Base-by-base conservation (phyloP, 2,329 filamentous ascomycete species). In the Fusarium clavum region DNA sequence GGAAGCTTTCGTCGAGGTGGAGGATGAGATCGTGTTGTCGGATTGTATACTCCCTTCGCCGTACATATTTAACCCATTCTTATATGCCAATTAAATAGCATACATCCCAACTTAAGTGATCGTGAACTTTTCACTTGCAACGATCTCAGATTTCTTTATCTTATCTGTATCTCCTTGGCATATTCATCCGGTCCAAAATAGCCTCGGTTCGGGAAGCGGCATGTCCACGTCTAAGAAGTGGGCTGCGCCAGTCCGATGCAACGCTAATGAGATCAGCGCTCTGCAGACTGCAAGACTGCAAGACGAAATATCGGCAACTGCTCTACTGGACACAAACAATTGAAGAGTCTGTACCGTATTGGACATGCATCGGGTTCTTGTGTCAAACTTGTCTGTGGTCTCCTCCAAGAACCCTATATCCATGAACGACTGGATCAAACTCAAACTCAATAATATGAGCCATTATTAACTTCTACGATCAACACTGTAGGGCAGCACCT, bases 301-400 rank as follows among this genome's bases (percentile, higher is more conserved):
- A 38, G 32, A 2, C 7, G 24, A 25, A 25, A 7, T 25, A 25
- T 8, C 6, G 24, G 24, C 7, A 25, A 25, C 24, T 25, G 24
- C 6, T 25, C 24, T 25, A 25, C 7, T 25, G 24, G 18, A 10
- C 16, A 18, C 18, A 5, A 18, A 18, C 9, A 10, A 18, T 25
- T 25, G 32, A 18, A 38, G 34, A n/a, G 3, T 1, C 0, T 2
- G 18, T n/a, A n/a, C 9, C 18, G 9, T 1, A 38, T 11, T 38
- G 16, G 5, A 6, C 16, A 38, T 34, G 20, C 20, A 20, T 3
- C 20, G 20, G 20, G 20, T 20, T 20, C 20, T 20, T 20, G 20
- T 20, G 20, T 20, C 20, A 20, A 20, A 20, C 20, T 20, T 20
- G 20, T 20, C 20, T 20, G 20, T 20, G 20, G 20, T 20, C 20